These are phyloP conservation scores for Cichorium intybus DNA, from an alignment of 140 eudicot genomes.

Conservation along the genomic window DNA sequence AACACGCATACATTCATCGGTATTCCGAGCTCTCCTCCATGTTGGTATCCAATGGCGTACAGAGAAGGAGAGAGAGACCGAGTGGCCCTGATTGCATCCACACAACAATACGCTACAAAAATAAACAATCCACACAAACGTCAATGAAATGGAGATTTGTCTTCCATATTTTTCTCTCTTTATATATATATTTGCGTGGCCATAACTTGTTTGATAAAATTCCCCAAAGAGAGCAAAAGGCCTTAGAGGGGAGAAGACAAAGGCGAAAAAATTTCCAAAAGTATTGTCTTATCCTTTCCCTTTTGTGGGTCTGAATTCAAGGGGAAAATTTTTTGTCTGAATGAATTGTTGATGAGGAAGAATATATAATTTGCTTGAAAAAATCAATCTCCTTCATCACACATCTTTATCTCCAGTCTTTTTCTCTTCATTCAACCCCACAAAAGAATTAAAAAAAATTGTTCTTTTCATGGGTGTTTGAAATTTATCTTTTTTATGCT, in stretches of 20 bases:
- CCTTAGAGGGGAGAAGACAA: slow-evolving; percentile 11
- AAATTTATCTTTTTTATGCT: background rate
- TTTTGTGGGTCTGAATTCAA: slow-evolving; percentile 4
- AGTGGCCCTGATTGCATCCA: too few relatives aligned
- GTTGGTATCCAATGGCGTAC: slow-evolving; percentile 1
- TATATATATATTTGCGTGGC: slow-evolving; percentile 6
- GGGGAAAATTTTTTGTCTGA: background rate
- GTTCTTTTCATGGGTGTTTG: background rate
- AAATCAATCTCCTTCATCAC: slow-evolving; percentile 15
- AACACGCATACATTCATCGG: slow-evolving; percentile 4
- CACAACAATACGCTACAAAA: too few relatives aligned
- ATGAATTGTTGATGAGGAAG: slow-evolving; percentile 19
- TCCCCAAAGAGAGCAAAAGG: too few relatives aligned
- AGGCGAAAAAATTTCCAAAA: background rate
- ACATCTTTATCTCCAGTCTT: too few relatives aligned
- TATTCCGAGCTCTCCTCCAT: slow-evolving; percentile 10
- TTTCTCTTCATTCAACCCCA: slow-evolving; percentile 13
- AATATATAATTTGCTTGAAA: background rate
- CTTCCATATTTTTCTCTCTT: background rate
- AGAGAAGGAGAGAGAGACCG: too few relatives aligned
- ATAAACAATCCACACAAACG: slow-evolving; percentile 3
- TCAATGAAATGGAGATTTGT: background rate
- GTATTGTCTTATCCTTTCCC: slow-evolving; percentile 25
- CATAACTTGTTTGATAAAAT: too few relatives aligned
- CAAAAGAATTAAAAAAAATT: slow-evolving; percentile 3